phyloP scores from a whole-genome alignment of 2,329 filamentous ascomycete species.

The Keithomyces neogunnii region DNA sequence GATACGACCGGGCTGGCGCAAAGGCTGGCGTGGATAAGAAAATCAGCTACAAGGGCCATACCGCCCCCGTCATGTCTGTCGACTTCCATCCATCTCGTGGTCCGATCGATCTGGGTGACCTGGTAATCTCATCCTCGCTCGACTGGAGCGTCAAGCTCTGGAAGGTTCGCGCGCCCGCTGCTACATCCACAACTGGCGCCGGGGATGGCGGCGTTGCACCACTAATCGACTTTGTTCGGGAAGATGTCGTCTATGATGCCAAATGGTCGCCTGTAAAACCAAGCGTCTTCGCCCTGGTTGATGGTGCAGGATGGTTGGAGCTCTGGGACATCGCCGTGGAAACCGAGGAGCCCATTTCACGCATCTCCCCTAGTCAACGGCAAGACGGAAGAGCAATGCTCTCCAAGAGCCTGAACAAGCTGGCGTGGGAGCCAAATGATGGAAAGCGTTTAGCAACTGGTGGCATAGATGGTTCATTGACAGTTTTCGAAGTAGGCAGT shows the following conservation, averaged over 20 bases:
- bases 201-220: slow-evolving; percentile 54
- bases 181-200: slow-evolving; percentile 52
- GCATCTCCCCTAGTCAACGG: slow-evolving; percentile 61
- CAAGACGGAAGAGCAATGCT: slow-evolving; percentile 60
- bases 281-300: slow-evolving; percentile 88
- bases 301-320: slow-evolving; percentile 85
- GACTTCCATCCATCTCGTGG: slow-evolving; percentile 92
- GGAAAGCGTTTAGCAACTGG: slow-evolving; percentile 83
- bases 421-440: slow-evolving; percentile 87
- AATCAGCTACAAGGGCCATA: slow-evolving; percentile 81
- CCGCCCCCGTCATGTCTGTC: slow-evolving; percentile 90
- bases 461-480: slow-evolving; percentile 83
- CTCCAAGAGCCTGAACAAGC: slow-evolving; percentile 83
- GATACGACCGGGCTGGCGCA: slow-evolving; percentile 93
- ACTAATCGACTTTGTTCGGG: slow-evolving; percentile 81
- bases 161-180: slow-evolving; percentile 79
- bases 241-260: slow-evolving; percentile 95
- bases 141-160: slow-evolving; percentile 98
- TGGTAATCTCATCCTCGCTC: slow-evolving; percentile 83
- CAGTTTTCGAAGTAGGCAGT: slow-evolving; percentile 83
- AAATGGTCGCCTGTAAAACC: slow-evolving; percentile 93
- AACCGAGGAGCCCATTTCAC: slow-evolving; percentile 82
- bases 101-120: slow-evolving; percentile 85
- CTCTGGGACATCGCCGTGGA: slow-evolving; percentile 92
- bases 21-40: slow-evolving; percentile 91